These are phyloP conservation scores for Rhizophagus clarus DNA, from an alignment of 192 early-diverging fungal species.

Conservation along the genomic window DNA sequence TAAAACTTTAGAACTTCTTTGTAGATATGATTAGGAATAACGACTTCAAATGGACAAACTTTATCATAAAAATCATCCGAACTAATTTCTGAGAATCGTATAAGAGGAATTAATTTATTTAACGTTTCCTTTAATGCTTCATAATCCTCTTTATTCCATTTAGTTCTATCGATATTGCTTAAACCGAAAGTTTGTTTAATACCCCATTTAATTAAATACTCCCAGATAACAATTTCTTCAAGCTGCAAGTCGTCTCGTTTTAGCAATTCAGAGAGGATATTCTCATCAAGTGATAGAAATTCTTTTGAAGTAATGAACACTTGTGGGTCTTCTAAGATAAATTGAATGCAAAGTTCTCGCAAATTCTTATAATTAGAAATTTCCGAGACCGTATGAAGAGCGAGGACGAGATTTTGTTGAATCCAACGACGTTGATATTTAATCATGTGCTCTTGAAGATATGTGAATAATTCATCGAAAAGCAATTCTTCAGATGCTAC, in stretches of 20 bases:
- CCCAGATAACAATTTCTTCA: conserved; percentile 21
- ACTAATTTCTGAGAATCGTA: conserved; percentile 11
- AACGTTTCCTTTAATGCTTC: background rate
- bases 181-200: background rate
- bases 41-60: background rate
- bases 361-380: too few species aligned
- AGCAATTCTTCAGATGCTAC: too few species aligned
- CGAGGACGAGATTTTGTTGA: too few species aligned
- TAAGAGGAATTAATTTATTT: background rate
- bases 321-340: too few species aligned
- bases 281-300: too few species aligned
- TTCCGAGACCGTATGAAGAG: too few species aligned
- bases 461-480: too few species aligned
- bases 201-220: background rate
- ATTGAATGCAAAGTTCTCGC: background rate
- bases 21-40: background rate
- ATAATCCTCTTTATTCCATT: conserved; percentile 6
- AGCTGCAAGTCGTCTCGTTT: background rate
- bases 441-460: too few species aligned
- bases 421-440: too few species aligned
- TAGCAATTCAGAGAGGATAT: too few species aligned
- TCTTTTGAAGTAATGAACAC: too few species aligned
- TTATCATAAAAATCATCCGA: background rate
- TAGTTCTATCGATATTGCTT: background rate
- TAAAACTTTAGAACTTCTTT: background rate